Evolutionary conservation across 768 basidiomycete genomes (phyloP), one percentile per base, ranked within the genome.

Genomic region (Tremella mesenterica): DNA sequence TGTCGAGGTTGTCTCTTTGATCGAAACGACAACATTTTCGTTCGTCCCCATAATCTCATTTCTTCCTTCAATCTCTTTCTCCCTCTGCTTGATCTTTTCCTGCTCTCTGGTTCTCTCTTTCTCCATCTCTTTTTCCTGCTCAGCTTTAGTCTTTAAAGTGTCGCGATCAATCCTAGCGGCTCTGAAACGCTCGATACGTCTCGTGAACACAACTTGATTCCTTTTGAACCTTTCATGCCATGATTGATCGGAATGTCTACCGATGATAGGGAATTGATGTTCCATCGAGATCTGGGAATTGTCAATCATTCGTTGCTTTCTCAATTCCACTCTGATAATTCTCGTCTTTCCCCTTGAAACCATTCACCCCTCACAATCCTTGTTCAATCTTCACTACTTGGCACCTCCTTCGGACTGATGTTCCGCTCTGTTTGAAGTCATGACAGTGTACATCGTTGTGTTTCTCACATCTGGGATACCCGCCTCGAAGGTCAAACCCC

Each of bases 141-240:
- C 64, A 6, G 13, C 28, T n/a, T 6, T 28, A 2, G 63, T 64
- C 47, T 60, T 69, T 0, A 69, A 51, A 1, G 50, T 53, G 21
- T 33, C 55, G n/a, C n/a, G n/a, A 44, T 67, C 65, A 2, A 65
- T 39, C 3, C 58, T 61, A 3, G n/a, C 51, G 4, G 23, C 26
- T 0, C 57, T 48, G 23, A 49, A 54, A 13, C 49, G n/a, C 18
- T 47, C 25, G 8, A 67, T 52, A 16, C 64, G 53, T 16, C 47
- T 53, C 14, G 41, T 21, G 13, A 63, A 60, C 0, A 29, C 29
- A 1, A 26, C 34, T 6, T 48, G 6, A 31, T 65, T 65, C 52
- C 61, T 65, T 56, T 65, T 70, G 65, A 63, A 70, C 14, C 63
- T 49, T 47, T 65, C 61, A 41, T 65, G 65, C 68, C 68, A 70